These are phyloP conservation scores for Phytophthora chlamydospora DNA, from an alignment of 352 stramenopile genomes.

Conservation along the genomic window DNA sequence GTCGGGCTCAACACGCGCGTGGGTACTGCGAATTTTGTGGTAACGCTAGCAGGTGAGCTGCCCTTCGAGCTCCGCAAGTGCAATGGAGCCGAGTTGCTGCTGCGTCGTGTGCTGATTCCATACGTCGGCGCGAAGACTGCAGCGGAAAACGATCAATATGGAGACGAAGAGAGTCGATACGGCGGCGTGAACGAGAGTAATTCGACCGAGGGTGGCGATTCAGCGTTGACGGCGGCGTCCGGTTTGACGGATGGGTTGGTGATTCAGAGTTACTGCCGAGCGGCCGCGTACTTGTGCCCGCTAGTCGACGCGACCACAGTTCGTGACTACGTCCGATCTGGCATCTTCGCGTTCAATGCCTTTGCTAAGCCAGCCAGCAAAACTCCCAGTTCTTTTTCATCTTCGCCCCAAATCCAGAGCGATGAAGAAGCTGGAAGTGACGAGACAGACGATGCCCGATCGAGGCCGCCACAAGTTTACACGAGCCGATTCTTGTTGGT, in stretches of 20 bases:
- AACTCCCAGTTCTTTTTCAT: conserved; percentile 12
- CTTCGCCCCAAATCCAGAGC: conserved; percentile 10
- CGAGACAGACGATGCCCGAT: conserved; percentile 2
- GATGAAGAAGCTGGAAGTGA: conserved; percentile 15
- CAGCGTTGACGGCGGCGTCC: conserved; percentile 23
- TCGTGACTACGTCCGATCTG: conserved; percentile 62
- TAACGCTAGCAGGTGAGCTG: conserved; percentile 67
- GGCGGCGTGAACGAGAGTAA: conserved; percentile 18
- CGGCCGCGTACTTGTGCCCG: conserved; percentile 73
- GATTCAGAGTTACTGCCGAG: conserved; percentile 75
- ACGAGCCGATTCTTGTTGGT: conserved; percentile 74
- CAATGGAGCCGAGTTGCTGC: conserved; percentile 58
- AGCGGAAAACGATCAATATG: conserved; percentile 76
- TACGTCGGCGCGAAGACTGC: conserved; percentile 62
- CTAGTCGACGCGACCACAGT: conserved; percentile 56
- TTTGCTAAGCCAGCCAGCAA: conserved; percentile 9
- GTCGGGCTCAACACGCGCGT: conserved; percentile 85
- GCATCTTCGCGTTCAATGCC: conserved; percentile 66
- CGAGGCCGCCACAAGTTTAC: conserved; percentile 33
- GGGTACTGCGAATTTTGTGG: conserved; percentile 78
- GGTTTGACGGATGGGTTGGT: conserved; percentile 65
- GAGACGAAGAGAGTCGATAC: conserved; percentile 66
- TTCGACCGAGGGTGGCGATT: conserved; percentile 14
- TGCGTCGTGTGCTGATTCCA: conserved; percentile 62
- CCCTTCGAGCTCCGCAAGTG: conserved; percentile 77